These are phyloP conservation scores for Diddensiella transvaalensis DNA, from an alignment of 805 yeast species.

Conservation along the genomic window DNA sequence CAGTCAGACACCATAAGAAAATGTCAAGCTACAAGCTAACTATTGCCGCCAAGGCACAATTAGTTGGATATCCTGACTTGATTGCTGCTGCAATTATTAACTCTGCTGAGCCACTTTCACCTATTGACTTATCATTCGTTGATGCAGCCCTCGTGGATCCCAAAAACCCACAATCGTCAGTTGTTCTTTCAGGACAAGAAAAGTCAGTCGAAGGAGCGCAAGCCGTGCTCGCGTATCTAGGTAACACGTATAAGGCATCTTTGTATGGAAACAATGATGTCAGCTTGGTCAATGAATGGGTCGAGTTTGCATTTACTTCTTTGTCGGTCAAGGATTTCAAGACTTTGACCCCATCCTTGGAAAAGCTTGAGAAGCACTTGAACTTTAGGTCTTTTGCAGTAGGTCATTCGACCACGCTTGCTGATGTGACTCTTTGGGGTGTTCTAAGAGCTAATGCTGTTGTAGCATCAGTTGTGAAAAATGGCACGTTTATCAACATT, in stretches of 20 bases:
- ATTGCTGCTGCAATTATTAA: conserved; percentile 77
- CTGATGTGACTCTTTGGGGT: conserved; percentile 93
- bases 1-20: not conserved
- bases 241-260: conserved; percentile 46
- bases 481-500: conserved; percentile 76
- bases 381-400: conserved; percentile 77
- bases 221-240: conserved; percentile 47
- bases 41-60: conserved; percentile 82
- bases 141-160: conserved; percentile 66
- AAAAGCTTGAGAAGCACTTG: conserved; percentile 74
- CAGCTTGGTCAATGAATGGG: conserved; percentile 48
- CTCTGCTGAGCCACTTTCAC: conserved; percentile 36
- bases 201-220: conserved; percentile 37
- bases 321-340: conserved; percentile 83
- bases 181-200: conserved; percentile 44
- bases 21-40: conserved; percentile 38
- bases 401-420: conserved; percentile 64
- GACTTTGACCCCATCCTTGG: conserved; percentile 72
- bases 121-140: conserved; percentile 59
- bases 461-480: conserved; percentile 86
- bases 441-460: conserved; percentile 88
- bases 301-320: conserved; percentile 61
- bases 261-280: conserved; percentile 29
- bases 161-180: conserved; percentile 39
- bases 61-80: conserved; percentile 72